Percentiles rank a stretch among this genome's conserved stretches.
These are phyloP conservation scores for Ophiostoma ips DNA, from an alignment of 2,329 filamentous ascomycete species.

Conservation along the genomic window DNA sequence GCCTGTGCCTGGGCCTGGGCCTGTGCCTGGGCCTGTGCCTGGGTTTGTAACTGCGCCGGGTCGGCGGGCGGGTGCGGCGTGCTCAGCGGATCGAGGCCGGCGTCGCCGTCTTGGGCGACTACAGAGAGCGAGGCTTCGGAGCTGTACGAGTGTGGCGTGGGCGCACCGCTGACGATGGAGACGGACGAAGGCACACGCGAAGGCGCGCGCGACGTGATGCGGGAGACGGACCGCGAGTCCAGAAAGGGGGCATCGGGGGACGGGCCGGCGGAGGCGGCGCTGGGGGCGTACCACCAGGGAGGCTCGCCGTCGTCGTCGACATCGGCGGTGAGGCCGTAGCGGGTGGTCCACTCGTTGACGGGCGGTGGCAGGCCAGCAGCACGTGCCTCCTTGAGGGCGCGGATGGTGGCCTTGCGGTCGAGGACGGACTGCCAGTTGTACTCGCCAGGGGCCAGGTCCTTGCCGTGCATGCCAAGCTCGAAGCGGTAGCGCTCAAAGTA, in stretches of 20 bases:
- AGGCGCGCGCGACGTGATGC: slow-evolving; percentile 28
- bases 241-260: not conserved
- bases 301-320: slow-evolving; percentile 24
- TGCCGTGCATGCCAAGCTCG: slow-evolving; percentile 53
- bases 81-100: slow-evolving; percentile 38
- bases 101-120: slow-evolving; percentile 15
- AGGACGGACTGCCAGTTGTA: slow-evolving; percentile 45
- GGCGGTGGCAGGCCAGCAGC: slow-evolving; percentile 34
- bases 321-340: slow-evolving; percentile 54
- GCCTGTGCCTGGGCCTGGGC: slow-evolving; percentile 24
- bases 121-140: slow-evolving; percentile 18
- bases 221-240: slow-evolving; percentile 24
- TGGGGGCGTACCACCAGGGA: slow-evolving; percentile 19
- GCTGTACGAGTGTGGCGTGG: slow-evolving; percentile 21
- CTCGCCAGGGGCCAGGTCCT: slow-evolving; percentile 44
- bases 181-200: slow-evolving; percentile 34
- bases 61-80: slow-evolving; percentile 30
- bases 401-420: slow-evolving; percentile 43
- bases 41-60: slow-evolving; percentile 16
- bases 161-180: slow-evolving; percentile 24
- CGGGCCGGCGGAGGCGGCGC: not conserved
- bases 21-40: slow-evolving; percentile 29
- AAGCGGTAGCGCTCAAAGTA: slow-evolving; percentile 69
- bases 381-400: slow-evolving; percentile 39
- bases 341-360: slow-evolving; percentile 68